Percentiles rank a stretch among this genome's conserved stretches.
Conservation (phyloP, 768 basidiomycete genomes). For the Psilocybe tampanensis region DNA sequence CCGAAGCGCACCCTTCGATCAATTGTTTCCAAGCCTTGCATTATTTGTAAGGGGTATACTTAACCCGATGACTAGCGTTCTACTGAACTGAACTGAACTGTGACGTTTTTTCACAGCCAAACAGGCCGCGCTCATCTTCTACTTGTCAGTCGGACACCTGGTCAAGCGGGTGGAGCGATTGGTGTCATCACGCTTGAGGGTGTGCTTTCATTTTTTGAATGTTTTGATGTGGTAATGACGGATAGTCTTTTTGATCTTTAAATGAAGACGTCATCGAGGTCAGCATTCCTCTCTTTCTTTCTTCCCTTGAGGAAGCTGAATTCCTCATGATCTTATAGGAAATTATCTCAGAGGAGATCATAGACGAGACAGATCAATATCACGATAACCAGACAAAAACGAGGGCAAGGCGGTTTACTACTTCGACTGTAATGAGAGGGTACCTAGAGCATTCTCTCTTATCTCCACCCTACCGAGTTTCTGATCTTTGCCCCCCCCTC, state of each 20-base stretch:
- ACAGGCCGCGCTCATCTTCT: constrained; percentile 94
- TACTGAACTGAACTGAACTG: no score
- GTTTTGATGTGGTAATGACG: not conserved
- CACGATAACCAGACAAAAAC: constrained; percentile 84
- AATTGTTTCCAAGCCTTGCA: constrained; percentile 95
- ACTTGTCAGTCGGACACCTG: constrained; percentile 86
- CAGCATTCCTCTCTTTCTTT: not conserved
- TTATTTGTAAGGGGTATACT: constrained; percentile 89
- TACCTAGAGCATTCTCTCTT: constrained; percentile 24
- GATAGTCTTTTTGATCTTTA: not conserved
- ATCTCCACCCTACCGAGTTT: not conserved
- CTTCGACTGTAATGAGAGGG: constrained; percentile 82
- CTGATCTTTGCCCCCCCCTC: no score
- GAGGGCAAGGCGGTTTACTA: constrained; percentile 70
- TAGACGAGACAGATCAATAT: constrained; percentile 92
- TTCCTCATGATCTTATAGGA: constrained; percentile 66
- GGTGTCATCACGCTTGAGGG: constrained; percentile 92
- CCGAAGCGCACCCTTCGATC: constrained; percentile 86
- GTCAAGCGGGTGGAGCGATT: constrained; percentile 78
- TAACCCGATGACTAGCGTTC: no score
- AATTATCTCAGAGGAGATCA: constrained; percentile 94
- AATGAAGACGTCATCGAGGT: constrained; percentile 72
- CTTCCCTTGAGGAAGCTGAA: not conserved
- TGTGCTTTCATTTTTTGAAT: constrained; percentile 17
- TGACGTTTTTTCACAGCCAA: constrained; percentile 54